Conservation (phyloP, 495 filamentous ascomycete species). For the Penicillium steckii region DNA sequence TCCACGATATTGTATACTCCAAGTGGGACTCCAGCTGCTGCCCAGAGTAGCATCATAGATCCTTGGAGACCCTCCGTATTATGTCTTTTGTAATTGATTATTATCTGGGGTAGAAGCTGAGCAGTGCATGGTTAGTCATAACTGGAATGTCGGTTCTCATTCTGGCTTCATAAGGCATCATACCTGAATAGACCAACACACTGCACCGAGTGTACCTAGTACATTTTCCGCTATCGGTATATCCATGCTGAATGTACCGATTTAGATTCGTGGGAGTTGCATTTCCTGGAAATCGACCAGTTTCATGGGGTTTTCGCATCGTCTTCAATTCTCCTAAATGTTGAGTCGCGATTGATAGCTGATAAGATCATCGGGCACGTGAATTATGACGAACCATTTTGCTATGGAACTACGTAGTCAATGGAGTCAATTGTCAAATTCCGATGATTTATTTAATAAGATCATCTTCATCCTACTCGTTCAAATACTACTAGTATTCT, state of each 20-base stretch:
- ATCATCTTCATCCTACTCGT: no score
- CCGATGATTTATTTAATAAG: no score
- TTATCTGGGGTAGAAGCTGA: slow-evolving; percentile 66
- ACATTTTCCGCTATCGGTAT: slow-evolving; percentile 53
- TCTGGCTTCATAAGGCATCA: not conserved
- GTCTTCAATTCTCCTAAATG: no score
- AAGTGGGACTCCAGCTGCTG: slow-evolving; percentile 60
- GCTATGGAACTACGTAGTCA: no score
- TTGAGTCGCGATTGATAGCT: no score
- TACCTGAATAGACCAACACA: slow-evolving; percentile 57
- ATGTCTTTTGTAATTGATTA: slow-evolving; percentile 61
- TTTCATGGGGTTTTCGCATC: no score
- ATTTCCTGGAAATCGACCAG: no score
- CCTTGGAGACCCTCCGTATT: slow-evolving; percentile 57
- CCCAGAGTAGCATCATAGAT: slow-evolving; percentile 69
- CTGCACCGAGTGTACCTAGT: slow-evolving; percentile 56
- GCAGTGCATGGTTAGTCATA: slow-evolving; percentile 12
- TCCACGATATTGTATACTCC: slow-evolving; percentile 65
- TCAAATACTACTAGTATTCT: no score
- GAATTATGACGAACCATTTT: no score
- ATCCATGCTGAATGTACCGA: slow-evolving; percentile 42
- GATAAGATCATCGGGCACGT: no score
- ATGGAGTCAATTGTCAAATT: no score
- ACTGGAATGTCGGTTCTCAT: not conserved
- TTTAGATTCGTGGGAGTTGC: no score